phyloP scores from a whole-genome alignment of 371 early-diverging fungal genomes.

The Vairimorpha ceranae region DNA sequence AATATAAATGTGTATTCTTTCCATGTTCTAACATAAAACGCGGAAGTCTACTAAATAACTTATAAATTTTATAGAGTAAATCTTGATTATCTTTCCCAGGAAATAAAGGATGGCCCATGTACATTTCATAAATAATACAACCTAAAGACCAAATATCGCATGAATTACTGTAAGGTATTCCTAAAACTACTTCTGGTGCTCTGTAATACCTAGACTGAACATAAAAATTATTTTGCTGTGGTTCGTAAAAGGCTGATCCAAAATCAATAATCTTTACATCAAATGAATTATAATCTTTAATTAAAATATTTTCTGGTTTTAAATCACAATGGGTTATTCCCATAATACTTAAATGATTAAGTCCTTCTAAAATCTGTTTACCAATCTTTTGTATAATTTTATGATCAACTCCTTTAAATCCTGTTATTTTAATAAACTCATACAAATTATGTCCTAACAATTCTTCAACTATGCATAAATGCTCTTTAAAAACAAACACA shows the following conservation, averaged over 20 bases:
- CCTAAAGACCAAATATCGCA: conserved; percentile 87
- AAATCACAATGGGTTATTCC: conserved; percentile 89
- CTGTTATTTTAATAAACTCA: conserved; percentile 78
- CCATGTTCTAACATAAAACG: conserved; percentile 51
- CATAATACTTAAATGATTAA: conserved; percentile 70
- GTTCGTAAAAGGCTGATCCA: conserved; percentile 80
- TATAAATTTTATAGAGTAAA: conserved; percentile 71
- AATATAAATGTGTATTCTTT: conserved; percentile 30
- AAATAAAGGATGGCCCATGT: conserved; percentile 76
- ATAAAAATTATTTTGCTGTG: conserved; percentile 75
- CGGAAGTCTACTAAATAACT: conserved; percentile 39
- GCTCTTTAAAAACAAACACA: conserved; percentile 75
- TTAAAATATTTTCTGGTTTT: conserved; percentile 88
- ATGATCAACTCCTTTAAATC: conserved; percentile 74
- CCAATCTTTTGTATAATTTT: conserved; percentile 73
- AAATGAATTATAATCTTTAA: conserved; percentile 67
- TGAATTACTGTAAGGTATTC: conserved; percentile 75
- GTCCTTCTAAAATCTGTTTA: conserved; percentile 74
- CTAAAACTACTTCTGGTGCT: conserved; percentile 85
- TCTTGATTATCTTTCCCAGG: conserved; percentile 82
- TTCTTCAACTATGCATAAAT: conserved; percentile 85
- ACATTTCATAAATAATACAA: conserved; percentile 70
- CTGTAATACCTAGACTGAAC: conserved; percentile 91
- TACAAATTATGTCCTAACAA: conserved; percentile 80
- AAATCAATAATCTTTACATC: conserved; percentile 90